Conservation (phyloP, 2,329 filamentous ascomycete genomes). For the Calycina marina region DNA sequence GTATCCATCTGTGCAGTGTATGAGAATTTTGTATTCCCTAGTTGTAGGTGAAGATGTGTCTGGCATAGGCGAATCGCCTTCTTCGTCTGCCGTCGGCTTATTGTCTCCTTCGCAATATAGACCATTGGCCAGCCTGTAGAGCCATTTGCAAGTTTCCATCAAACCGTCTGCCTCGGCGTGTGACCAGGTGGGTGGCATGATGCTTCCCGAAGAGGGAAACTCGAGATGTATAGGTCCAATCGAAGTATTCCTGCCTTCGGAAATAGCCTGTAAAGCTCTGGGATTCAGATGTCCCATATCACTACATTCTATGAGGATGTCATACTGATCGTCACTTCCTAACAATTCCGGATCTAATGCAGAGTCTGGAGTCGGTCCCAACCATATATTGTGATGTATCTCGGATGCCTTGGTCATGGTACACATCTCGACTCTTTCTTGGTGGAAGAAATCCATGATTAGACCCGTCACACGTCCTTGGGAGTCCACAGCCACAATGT, state of each 20-base stretch:
- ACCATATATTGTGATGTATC: conserved; percentile 78
- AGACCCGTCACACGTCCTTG: conserved; percentile 57
- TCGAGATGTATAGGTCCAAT: conserved; percentile 38
- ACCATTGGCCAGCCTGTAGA: conserved; percentile 69
- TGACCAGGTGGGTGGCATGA: conserved; percentile 71
- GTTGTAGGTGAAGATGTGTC: conserved; percentile 13
- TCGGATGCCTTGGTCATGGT: conserved; percentile 81
- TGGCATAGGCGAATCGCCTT: conserved; percentile 42
- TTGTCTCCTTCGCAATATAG: conserved; percentile 23
- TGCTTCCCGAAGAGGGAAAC: conserved; percentile 90
- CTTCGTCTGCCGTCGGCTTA: conserved; percentile 23
- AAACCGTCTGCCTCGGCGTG: conserved; percentile 73
- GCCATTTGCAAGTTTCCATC: conserved; percentile 77
- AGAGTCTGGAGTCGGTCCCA: conserved; percentile 72
- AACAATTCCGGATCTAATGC: conserved; percentile 26
- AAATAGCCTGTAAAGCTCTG: conserved; percentile 46
- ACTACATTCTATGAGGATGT: conserved; percentile 77
- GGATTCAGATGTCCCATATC: conserved; percentile 69
- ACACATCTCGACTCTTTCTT: conserved; percentile 86
- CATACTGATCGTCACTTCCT: conserved; percentile 48
- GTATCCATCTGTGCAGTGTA: conserved; percentile 92
- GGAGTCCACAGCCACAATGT: conserved; percentile 64
- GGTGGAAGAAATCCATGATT: conserved; percentile 77
- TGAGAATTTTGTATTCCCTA: conserved; percentile 50
- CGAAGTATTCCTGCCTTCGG: conserved; percentile 32